phyloP scores from a whole-genome alignment of 257 asterid species.

The Nicotiana attenuata region DNA sequence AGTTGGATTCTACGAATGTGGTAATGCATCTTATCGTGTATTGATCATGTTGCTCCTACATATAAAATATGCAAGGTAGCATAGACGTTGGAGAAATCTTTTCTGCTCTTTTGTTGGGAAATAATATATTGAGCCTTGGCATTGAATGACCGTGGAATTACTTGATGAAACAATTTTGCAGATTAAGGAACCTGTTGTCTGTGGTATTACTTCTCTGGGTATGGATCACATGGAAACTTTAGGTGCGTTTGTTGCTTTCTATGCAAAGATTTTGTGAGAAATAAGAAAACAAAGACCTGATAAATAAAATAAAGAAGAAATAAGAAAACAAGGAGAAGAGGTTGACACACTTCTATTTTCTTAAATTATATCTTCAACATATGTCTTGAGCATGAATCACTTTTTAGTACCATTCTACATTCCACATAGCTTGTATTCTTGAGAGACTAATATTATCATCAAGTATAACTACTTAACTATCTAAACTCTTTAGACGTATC shows the following conservation, averaged over 20 bases:
- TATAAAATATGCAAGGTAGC: not conserved
- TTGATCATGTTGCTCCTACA: conserved; percentile 1
- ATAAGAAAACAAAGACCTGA: not conserved
- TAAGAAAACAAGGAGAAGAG: not conserved
- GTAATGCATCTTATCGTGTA: conserved; percentile 33
- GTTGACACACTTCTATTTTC: not conserved
- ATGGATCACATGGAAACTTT: conserved; percentile 93
- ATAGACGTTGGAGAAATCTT: not conserved
- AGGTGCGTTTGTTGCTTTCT: conserved; percentile 33
- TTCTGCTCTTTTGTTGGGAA: not conserved
- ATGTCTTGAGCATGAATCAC: not conserved
- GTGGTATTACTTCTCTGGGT: conserved; percentile 88
- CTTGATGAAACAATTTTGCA: conserved; percentile 26
- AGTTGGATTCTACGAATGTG: conserved; percentile 86
- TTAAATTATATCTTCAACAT: not conserved
- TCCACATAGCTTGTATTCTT: not conserved
- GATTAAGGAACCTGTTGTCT: conserved; percentile 81
- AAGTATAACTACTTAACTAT: not conserved
- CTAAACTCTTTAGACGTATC: not conserved
- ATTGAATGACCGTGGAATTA: not conserved
- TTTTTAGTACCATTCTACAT: not conserved
- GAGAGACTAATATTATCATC: not conserved
- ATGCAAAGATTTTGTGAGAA: not conserved
- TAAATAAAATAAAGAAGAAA: not conserved
- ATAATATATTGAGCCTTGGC: not conserved